Evolutionary conservation across 2,329 filamentous ascomycete species (phyloP).

Genomic region (Graphiopsis chlorocephala): DNA sequence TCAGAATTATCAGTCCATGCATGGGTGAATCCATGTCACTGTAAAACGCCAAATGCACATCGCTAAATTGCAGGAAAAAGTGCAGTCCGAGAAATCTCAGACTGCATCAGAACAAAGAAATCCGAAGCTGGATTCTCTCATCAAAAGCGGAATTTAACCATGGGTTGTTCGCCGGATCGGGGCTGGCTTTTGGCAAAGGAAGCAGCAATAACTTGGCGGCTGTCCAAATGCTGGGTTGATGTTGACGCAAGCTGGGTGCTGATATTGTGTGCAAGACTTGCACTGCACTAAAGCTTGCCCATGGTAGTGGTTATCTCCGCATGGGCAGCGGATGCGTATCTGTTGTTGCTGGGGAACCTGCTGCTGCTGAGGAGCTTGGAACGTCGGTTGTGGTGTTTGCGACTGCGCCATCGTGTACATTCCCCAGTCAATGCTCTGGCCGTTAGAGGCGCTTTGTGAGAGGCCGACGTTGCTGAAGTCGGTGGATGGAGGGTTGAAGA

Average conservation of each 20-base stretch:
- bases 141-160: conserved; percentile 4
- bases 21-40: background rate
- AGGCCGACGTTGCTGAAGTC: conserved; percentile 19
- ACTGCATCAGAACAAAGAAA: background rate
- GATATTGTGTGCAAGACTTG: conserved; percentile 62
- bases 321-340: conserved; percentile 55
- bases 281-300: conserved; percentile 61
- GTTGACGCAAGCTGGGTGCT: conserved; percentile 59
- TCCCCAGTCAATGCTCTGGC: conserved; percentile 47
- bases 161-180: conserved; percentile 8
- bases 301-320: conserved; percentile 53
- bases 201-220: conserved; percentile 11
- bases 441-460: conserved; percentile 37
- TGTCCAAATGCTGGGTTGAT: conserved; percentile 41
- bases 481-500: conserved; percentile 1
- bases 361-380: conserved; percentile 39
- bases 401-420: conserved; percentile 45
- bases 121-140: background rate
- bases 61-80: conserved; percentile 16
- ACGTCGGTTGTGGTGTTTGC: conserved; percentile 38
- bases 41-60: background rate
- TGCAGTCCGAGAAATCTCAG: background rate
- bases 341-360: conserved; percentile 36
- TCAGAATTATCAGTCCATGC: conserved; percentile 5
- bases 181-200: conserved; percentile 12